phyloP scores from a whole-genome alignment of 257 asterid genomes.

The Salvia miltiorrhiza region DNA sequence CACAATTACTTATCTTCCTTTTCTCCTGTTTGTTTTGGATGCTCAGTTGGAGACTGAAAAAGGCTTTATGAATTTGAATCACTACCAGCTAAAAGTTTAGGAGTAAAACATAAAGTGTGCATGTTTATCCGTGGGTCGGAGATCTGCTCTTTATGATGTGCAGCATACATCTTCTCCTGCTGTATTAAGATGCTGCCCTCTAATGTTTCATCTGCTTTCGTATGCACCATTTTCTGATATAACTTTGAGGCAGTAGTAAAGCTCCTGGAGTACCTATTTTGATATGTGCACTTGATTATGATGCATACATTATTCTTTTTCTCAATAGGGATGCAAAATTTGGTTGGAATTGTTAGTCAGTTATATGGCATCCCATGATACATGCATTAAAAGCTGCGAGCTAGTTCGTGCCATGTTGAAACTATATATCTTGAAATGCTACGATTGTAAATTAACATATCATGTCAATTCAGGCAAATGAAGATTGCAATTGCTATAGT shows the following conservation, averaged over 20 bases:
- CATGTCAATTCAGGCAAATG: slow-evolving; percentile 68
- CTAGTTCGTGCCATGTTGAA: neutral
- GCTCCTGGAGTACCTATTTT: neutral
- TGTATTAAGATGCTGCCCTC: neutral
- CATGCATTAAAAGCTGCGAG: neutral
- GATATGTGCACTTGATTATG: neutral
- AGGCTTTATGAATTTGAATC: neutral
- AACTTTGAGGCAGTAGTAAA: neutral
- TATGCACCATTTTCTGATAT: neutral
- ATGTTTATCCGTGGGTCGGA: neutral
- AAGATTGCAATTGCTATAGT: slow-evolving; percentile 89
- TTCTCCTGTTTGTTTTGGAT: neutral
- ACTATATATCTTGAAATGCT: neutral
- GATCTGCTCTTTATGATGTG: neutral
- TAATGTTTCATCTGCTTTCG: neutral
- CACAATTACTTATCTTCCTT: neutral
- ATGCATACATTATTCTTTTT: neutral
- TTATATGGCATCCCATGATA: neutral
- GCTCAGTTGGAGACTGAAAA: neutral
- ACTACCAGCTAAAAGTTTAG: neutral
- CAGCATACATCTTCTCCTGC: neutral
- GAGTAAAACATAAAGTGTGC: neutral
- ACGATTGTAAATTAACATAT: slow-evolving; percentile 12
- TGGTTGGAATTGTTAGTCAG: neutral
- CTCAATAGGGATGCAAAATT: neutral